Evolutionary conservation across 2,329 filamentous ascomycete species (phyloP), one percentile per base, ranked within the genome.

Genomic region (Penicillium concentricum): DNA sequence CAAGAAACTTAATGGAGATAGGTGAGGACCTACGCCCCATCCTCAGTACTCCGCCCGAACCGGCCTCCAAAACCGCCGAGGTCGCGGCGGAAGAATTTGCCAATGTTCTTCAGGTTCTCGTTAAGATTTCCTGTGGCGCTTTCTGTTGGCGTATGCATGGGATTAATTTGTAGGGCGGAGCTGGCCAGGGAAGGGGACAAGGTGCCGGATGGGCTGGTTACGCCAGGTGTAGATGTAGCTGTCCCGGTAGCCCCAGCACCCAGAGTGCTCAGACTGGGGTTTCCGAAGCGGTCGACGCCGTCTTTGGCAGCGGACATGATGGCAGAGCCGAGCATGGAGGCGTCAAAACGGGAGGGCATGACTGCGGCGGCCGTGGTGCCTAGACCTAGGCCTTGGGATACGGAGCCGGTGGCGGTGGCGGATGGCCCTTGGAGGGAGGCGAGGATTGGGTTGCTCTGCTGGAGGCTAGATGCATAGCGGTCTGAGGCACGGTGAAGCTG

Each of bases 21-120:
- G 24, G n/a, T 18, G 10, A 34, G 16, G 13, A 46, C 16, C 50
- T 59, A 61, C n/a, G 42, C 20, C 37, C 54, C 48, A 58, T 67
- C 64, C 42, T 67, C 64, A 18, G 55, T 46, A 18, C 56, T 61
- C 37, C 61, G 60, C 45, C 89, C 89, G 72, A 92, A 92, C 62
- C 89, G 79, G 12, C 84, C 85, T 2, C 89, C 88, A 61, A 93
- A 83, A 2, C 87, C 85, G 30, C 90, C 89, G 61, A 93, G 87
- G 78, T 97, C 93, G 61, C 93, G 81, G 61, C 89, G 87, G 79
- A 97, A 97, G 77, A 97, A 97, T 76, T 96, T 97, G 24, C 93
- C 93, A 76, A 99, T 90, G 72, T 91, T 96, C 78, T 91, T 92
- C 75, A 97, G 73, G 74, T 97, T 97, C 75, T 96, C 92, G 71